Conservation (phyloP, 2,329 filamentous ascomycete genomes). For the Graphilbum fragrans region DNA sequence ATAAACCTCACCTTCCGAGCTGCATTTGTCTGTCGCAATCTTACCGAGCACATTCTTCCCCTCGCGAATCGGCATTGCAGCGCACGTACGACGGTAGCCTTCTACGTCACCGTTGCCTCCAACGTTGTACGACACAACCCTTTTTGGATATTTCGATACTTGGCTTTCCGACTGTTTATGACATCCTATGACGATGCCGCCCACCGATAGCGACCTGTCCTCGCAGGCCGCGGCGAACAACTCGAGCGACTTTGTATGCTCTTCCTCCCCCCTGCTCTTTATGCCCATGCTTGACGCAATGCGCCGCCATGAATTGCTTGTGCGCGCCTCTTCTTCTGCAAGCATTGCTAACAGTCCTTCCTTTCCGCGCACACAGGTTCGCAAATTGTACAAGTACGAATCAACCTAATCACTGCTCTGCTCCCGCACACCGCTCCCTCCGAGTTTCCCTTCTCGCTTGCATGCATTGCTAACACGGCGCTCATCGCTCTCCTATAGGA, state of each 20-base stretch:
- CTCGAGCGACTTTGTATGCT: conserved; percentile 89
- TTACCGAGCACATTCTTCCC: too few species aligned
- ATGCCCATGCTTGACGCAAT: neutral
- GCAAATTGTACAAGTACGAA: conserved; percentile 90
- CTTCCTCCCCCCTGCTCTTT: neutral
- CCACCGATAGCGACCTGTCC: conserved; percentile 24
- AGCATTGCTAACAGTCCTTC: conserved; percentile 4
- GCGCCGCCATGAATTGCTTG: neutral
- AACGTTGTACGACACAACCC: too few species aligned
- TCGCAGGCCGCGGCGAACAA: conserved; percentile 48
- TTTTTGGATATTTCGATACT: too few species aligned
- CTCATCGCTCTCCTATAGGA: conserved; percentile 42
- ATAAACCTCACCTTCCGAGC: too few species aligned
- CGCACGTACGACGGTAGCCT: too few species aligned
- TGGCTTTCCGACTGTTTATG: neutral
- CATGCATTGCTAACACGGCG: conserved; percentile 10
- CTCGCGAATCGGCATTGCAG: too few species aligned
- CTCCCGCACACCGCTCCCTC: conserved; percentile 1
- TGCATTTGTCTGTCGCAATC: too few species aligned
- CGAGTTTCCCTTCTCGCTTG: neutral
- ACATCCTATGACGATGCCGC: conserved; percentile 9
- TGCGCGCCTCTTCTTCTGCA: neutral
- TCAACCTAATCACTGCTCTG: conserved; percentile 3
- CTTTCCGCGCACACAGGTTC: conserved; percentile 52
- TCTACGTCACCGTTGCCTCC: too few species aligned